A percentile compares a stretch with the other conserved stretches of the same genome.
phyloP scores from a whole-genome alignment of 495 filamentous ascomycete species.

The Penicillium egyptiacum region DNA sequence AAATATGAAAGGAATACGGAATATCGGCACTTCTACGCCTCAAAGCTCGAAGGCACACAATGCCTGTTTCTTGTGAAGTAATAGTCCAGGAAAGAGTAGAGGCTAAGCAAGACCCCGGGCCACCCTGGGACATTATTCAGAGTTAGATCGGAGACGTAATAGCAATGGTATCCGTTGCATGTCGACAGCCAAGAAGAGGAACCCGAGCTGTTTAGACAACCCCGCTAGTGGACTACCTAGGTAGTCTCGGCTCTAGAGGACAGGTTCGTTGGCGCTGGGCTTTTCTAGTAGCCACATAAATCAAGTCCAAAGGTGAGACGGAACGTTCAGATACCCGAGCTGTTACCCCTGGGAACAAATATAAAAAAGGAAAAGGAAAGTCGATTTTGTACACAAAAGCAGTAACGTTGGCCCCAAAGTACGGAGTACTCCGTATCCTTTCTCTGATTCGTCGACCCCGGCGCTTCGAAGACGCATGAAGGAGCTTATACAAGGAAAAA shows the following conservation, averaged over 20 bases:
- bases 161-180: neutral
- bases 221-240: no score
- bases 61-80: neutral
- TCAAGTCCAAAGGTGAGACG: neutral
- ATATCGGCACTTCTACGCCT: neutral
- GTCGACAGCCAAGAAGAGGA: neutral
- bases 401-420: neutral
- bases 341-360: neutral
- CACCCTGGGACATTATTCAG: neutral
- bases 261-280: neutral
- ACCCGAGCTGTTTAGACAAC: neutral
- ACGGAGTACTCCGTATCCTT: neutral
- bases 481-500: neutral
- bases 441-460: constrained; percentile 1
- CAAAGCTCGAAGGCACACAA: neutral
- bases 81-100: neutral
- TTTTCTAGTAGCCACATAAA: neutral
- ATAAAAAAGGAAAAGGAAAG: neutral
- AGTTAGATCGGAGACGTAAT: neutral
- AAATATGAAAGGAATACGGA: neutral
- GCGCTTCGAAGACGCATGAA: constrained; percentile 6
- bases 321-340: constrained; percentile 1
- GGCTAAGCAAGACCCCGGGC: neutral
- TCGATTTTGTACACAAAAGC: neutral
- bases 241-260: neutral